phyloP scores from a whole-genome alignment of 805 yeast species.

The Metschnikowia similis region DNA sequence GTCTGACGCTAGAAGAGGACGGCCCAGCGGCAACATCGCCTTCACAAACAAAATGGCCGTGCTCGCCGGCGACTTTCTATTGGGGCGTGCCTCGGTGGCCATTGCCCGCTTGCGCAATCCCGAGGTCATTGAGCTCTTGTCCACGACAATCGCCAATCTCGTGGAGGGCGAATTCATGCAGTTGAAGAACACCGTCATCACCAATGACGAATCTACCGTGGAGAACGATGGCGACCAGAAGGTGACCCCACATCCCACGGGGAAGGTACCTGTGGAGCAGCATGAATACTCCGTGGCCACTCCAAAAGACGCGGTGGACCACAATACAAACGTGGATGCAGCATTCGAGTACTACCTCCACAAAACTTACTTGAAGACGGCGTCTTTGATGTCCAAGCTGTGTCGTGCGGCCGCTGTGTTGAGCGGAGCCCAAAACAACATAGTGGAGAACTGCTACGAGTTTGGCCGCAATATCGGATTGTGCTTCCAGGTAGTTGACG shows the following conservation, averaged over 20 bases:
- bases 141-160: constrained; percentile 92
- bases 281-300: constrained; percentile 52
- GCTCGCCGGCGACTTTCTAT: constrained; percentile 90
- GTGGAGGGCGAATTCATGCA: constrained; percentile 99
- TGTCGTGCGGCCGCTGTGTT: constrained; percentile 90
- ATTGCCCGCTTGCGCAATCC: constrained; percentile 90
- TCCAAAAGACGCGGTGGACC: constrained; percentile 43
- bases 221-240: constrained; percentile 47
- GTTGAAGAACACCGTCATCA: constrained; percentile 82
- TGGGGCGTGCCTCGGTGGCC: constrained; percentile 95
- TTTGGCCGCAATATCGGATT: constrained; percentile 92
- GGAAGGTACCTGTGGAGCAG: constrained; percentile 54
- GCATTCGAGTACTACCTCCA: constrained; percentile 94
- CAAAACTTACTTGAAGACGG: constrained; percentile 93
- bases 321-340: constrained; percentile 66
- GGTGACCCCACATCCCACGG: constrained; percentile 54
- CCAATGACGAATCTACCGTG: constrained; percentile 40
- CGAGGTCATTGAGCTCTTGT: constrained; percentile 93
- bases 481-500: constrained; percentile 95
- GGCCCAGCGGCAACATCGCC: constrained; percentile 88
- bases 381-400: constrained; percentile 88
- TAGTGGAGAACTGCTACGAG: constrained; percentile 83
- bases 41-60: constrained; percentile 97
- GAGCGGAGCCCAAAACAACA: constrained; percentile 70
- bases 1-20: constrained; percentile 82